Evolutionary conservation across 208 protist genomes (phyloP).

Genomic region (Leishmania martiniquensis): DNA sequence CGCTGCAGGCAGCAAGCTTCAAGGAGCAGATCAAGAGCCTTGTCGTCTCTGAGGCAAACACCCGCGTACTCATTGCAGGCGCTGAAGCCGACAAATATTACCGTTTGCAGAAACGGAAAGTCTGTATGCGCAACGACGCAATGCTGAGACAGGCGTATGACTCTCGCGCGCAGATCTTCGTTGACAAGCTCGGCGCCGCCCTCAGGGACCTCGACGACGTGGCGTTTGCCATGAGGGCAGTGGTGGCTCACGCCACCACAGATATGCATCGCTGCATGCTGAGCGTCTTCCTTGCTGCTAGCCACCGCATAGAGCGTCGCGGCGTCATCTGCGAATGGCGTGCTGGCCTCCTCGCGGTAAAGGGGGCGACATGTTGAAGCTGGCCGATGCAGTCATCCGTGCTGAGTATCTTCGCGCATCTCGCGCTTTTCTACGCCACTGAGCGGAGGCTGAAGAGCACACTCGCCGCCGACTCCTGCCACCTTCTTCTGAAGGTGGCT

Average conservation of each 20-base stretch:
- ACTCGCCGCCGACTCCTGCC: slow-evolving; percentile 18
- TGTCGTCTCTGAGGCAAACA: slow-evolving; percentile 46
- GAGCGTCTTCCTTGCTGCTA: slow-evolving; percentile 27
- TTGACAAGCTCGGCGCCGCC: slow-evolving; percentile 43
- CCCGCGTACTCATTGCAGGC: slow-evolving; percentile 52
- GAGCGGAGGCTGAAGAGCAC: slow-evolving; percentile 36
- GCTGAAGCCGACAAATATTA: slow-evolving; percentile 50
- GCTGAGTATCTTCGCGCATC: slow-evolving; percentile 37
- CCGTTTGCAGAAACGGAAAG: slow-evolving; percentile 39
- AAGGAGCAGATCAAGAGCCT: slow-evolving; percentile 43
- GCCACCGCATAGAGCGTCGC: slow-evolving; percentile 45
- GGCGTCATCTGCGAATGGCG: slow-evolving; percentile 44
- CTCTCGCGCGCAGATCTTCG: slow-evolving; percentile 43
- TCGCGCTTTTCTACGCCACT: slow-evolving; percentile 32
- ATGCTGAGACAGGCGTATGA: slow-evolving; percentile 58
- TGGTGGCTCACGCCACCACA: slow-evolving; percentile 23
- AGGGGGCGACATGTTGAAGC: slow-evolving; percentile 48
- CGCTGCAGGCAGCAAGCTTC: slow-evolving; percentile 36
- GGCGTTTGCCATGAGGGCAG: slow-evolving; percentile 33
- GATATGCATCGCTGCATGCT: slow-evolving; percentile 18
- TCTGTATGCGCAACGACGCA: slow-evolving; percentile 47
- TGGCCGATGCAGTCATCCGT: slow-evolving; percentile 42
- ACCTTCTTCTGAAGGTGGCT: slow-evolving; percentile 42
- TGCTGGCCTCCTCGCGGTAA: slow-evolving; percentile 26
- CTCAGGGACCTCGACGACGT: slow-evolving; percentile 27